A percentile compares a stretch with the other conserved stretches of the same genome.
Conservation (phyloP, 2,329 filamentous ascomycete genomes). For the Teratosphaeriaceae sp. region DNA sequence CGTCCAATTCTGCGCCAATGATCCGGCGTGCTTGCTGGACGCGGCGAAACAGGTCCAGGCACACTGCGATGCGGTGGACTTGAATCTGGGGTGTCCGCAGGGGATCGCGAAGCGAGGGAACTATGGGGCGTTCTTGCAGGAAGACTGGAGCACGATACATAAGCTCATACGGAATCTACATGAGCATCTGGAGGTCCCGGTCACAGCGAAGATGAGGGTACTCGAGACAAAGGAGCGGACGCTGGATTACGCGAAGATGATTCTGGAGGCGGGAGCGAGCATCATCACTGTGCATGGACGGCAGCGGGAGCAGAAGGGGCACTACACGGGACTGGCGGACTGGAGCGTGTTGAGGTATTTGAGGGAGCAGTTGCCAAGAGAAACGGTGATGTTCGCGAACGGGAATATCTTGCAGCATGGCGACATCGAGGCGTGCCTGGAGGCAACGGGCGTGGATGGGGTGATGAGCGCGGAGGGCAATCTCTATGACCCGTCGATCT, state of each 20-base stretch:
- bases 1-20: slow-evolving; percentile 93
- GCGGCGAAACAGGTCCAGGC: slow-evolving; percentile 74
- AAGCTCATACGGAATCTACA: slow-evolving; percentile 80
- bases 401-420: slow-evolving; percentile 80
- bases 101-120: slow-evolving; percentile 86
- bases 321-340: slow-evolving; percentile 87
- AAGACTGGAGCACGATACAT: slow-evolving; percentile 79
- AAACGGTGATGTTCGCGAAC: slow-evolving; percentile 94
- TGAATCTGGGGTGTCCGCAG: slow-evolving; percentile 94
- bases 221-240: slow-evolving; percentile 82
- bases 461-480: slow-evolving; percentile 97
- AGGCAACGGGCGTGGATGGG: slow-evolving; percentile 79
- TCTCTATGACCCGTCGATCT: slow-evolving; percentile 83
- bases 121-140: slow-evolving; percentile 92
- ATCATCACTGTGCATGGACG: slow-evolving; percentile 91
- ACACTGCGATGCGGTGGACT: slow-evolving; percentile 89
- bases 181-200: slow-evolving; percentile 67
- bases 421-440: slow-evolving; percentile 71
- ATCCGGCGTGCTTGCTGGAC: slow-evolving; percentile 68
- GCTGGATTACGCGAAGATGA: slow-evolving; percentile 79
- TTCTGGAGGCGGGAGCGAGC: slow-evolving; percentile 80
- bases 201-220: slow-evolving; percentile 92
- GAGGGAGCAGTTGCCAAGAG: slow-evolving; percentile 71
- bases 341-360: slow-evolving; percentile 81
- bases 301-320: slow-evolving; percentile 86